These are phyloP conservation scores for Colletotrichum salicis DNA, from an alignment of 2,329 filamentous ascomycete genomes.

Conservation along the genomic window DNA sequence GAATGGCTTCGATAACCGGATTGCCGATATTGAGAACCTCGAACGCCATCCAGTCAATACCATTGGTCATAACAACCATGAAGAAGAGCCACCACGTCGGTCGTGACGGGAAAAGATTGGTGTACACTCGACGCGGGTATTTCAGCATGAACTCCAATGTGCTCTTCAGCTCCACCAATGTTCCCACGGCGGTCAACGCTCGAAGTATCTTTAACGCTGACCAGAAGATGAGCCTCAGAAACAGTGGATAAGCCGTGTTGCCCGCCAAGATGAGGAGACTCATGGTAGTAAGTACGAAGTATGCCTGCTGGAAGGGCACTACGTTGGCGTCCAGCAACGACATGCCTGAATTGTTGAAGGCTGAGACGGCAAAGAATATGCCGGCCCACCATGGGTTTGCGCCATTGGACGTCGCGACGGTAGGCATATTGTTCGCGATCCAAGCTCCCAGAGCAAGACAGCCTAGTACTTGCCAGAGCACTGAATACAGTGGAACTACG, in stretches of 20 bases:
- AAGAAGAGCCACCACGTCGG: conserved; percentile 75
- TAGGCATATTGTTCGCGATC: conserved; percentile 63
- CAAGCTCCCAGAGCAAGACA: conserved; percentile 70
- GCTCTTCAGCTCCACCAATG: conserved; percentile 54
- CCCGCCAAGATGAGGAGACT: conserved; percentile 70
- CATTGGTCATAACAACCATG: conserved; percentile 69
- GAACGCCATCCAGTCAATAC: conserved; percentile 73
- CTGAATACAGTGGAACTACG: conserved; percentile 70
- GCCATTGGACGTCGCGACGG: conserved; percentile 62
- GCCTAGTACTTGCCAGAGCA: conserved; percentile 68
- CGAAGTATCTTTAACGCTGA: conserved; percentile 54
- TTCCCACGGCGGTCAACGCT: conserved; percentile 48
- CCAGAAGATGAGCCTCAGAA: conserved; percentile 71
- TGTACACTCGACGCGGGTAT: conserved; percentile 69
- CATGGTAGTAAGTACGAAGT: conserved; percentile 64
- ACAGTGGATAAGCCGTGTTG: conserved; percentile 73
- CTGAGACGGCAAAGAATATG: conserved; percentile 73
- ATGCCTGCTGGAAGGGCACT: conserved; percentile 65
- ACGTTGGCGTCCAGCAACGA: conserved; percentile 74
- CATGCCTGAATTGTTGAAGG: conserved; percentile 80
- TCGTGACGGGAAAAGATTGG: conserved; percentile 70
- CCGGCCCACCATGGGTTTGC: conserved; percentile 76
- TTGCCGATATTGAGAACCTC: conserved; percentile 74
- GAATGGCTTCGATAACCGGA: conserved; percentile 61
- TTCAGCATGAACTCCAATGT: conserved; percentile 65